Conservation (phyloP, 2,329 filamentous ascomycete species). For the Fusarium haematococcum region DNA sequence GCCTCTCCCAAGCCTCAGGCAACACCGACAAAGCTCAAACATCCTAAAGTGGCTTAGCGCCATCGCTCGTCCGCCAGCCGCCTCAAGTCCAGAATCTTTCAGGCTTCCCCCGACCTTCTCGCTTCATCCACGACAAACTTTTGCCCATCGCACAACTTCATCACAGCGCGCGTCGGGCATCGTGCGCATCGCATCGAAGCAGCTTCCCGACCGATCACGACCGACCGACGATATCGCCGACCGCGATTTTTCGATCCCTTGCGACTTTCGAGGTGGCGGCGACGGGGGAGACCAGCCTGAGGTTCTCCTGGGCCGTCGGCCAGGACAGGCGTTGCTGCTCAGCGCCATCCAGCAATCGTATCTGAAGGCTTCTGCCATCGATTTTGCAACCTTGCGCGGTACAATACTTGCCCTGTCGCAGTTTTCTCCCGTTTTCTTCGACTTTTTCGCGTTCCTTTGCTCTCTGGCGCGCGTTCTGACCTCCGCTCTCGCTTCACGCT, state of each 20-base stretch:
- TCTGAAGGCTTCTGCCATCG: conserved; percentile 50
- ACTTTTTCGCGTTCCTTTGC: conserved; percentile 42
- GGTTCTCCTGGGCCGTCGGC: conserved; percentile 61
- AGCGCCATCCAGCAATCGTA: conserved; percentile 55
- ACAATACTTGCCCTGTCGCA: conserved; percentile 34
- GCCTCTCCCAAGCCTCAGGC: conserved; percentile 37
- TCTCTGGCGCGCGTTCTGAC: conserved; percentile 40
- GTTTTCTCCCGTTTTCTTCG: conserved; percentile 39
- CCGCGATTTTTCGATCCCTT: conserved; percentile 52
- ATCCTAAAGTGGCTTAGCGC: conserved; percentile 37
- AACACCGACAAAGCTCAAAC: conserved; percentile 26
- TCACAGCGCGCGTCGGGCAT: conserved; percentile 66
- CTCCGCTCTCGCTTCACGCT: conserved; percentile 40
- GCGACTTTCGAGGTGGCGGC: conserved; percentile 57
- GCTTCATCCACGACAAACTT: conserved; percentile 60
- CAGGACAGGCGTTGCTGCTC: conserved; percentile 57
- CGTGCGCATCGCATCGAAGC: conserved; percentile 52
- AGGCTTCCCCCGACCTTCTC: conserved; percentile 53
- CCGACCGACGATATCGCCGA: conserved; percentile 49
- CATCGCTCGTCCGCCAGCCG: conserved; percentile 49
- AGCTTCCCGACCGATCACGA: conserved; percentile 42
- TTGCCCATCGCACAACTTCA: conserved; percentile 53
- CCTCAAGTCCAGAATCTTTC: conserved; percentile 60
- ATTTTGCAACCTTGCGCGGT: conserved; percentile 42
- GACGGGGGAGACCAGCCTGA: conserved; percentile 59